Percentiles rank a stretch among this genome's conserved stretches.
phyloP scores from a whole-genome alignment of 257 asterid genomes.

The Osmanthus fragrans region DNA sequence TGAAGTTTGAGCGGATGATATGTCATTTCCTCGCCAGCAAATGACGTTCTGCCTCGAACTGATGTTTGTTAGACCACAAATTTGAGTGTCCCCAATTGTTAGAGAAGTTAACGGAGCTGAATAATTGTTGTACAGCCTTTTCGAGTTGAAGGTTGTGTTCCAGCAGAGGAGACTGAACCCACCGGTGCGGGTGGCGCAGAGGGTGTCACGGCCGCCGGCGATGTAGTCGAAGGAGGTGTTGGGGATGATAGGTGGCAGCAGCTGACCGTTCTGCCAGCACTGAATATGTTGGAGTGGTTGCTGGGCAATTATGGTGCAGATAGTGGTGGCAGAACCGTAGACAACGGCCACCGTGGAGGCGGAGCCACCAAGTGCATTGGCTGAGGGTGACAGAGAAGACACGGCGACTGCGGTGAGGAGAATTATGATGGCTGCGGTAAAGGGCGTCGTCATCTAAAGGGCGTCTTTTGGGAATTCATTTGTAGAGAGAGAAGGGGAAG shows the following conservation, averaged over 20 bases:
- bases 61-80: slow-evolving; percentile 51
- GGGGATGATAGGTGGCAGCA: slow-evolving; percentile 37
- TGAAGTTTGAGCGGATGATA: slow-evolving; percentile 16
- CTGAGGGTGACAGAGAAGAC: slow-evolving; percentile 30
- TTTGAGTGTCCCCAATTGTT: slow-evolving; percentile 60
- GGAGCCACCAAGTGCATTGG: slow-evolving; percentile 63
- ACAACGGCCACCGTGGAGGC: slow-evolving; percentile 71
- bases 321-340: slow-evolving; percentile 58
- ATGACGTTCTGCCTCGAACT: slow-evolving; percentile 27
- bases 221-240: slow-evolving; percentile 62
- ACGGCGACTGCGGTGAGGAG: slow-evolving; percentile 27
- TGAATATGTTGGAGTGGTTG: slow-evolving; percentile 60
- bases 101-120: slow-evolving; percentile 41
- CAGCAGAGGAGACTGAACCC: slow-evolving; percentile 72
- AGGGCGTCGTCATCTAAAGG: slow-evolving; percentile 51
- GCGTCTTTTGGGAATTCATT: slow-evolving; percentile 32
- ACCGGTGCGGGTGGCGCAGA: slow-evolving; percentile 72
- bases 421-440: slow-evolving; percentile 29
- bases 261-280: slow-evolving; percentile 59
- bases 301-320: slow-evolving; percentile 61
- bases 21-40: slow-evolving; percentile 65
- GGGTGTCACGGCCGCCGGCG: slow-evolving; percentile 62
- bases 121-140: slow-evolving; percentile 50
- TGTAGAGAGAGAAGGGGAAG: slow-evolving; percentile 24
- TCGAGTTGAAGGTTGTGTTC: slow-evolving; percentile 47